phyloP scores from a whole-genome alignment of 2,329 filamentous ascomycete genomes.

The Microascus cirrosus region DNA sequence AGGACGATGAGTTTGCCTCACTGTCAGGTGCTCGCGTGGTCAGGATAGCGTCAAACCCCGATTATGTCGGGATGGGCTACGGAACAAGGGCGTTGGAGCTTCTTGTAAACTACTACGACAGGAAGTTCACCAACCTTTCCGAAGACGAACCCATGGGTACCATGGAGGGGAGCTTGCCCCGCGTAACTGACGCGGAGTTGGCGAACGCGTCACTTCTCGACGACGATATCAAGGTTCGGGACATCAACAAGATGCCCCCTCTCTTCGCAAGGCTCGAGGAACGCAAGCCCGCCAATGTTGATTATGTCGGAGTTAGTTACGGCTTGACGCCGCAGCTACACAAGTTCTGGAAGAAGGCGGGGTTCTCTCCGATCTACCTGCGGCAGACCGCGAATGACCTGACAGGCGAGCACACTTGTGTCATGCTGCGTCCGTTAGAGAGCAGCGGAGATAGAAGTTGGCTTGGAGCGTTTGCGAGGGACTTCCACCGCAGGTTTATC shows the following conservation, averaged over 20 bases:
- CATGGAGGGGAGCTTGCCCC: conserved; percentile 55
- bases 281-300: conserved; percentile 65
- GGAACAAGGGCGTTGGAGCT: conserved; percentile 81
- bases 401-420: conserved; percentile 93
- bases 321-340: conserved; percentile 79
- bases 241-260: conserved; percentile 85
- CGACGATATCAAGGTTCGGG: conserved; percentile 81
- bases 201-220: conserved; percentile 65
- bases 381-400: conserved; percentile 92
- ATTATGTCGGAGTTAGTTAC: conserved; percentile 94
- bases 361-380: conserved; percentile 83
- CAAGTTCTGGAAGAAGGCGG: conserved; percentile 90
- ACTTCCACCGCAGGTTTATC: conserved; percentile 92
- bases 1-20: conserved; percentile 91
- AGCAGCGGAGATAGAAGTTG: conserved; percentile 61
- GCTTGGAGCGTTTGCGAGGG: conserved; percentile 82
- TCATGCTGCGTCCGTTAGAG: conserved; percentile 81
- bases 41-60: conserved; percentile 90
- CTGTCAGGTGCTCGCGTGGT: conserved; percentile 88
- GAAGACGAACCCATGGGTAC: conserved; percentile 49
- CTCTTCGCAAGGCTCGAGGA: conserved; percentile 84
- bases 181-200: conserved; percentile 74
- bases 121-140: conserved; percentile 75
- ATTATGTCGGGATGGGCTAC: conserved; percentile 88
- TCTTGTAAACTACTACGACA: conserved; percentile 86